Evolutionary conservation across 345 rosid species (phyloP).

Genomic region (Euphorbia lathyris): DNA sequence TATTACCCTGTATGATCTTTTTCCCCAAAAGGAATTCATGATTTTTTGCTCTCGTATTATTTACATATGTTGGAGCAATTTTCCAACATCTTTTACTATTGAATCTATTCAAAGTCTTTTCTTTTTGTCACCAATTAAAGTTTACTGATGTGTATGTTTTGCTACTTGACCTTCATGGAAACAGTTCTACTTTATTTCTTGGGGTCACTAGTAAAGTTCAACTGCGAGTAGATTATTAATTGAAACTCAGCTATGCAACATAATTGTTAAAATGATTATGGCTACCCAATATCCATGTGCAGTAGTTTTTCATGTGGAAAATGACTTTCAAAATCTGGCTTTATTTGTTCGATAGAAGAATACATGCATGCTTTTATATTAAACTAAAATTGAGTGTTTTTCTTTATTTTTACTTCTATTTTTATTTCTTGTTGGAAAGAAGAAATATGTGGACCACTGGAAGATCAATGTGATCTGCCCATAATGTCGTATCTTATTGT

Average conservation of each 20-base stretch:
- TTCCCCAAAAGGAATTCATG: neutral
- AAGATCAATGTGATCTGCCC: neutral
- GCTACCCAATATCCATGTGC: neutral
- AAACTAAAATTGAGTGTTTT: no score
- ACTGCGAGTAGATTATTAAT: no score
- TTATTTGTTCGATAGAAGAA: neutral
- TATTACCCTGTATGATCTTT: constrained; percentile 74
- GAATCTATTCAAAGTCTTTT: neutral
- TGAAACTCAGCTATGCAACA: neutral
- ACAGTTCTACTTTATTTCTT: neutral
- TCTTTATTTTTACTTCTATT: no score
- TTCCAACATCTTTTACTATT: neutral
- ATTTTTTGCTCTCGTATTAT: neutral
- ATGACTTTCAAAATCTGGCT: neutral
- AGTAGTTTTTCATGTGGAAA: neutral
- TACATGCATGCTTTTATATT: neutral
- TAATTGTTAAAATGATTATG: neutral
- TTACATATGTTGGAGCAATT: no score
- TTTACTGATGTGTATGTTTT: neutral
- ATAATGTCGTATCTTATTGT: neutral
- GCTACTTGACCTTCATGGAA: neutral
- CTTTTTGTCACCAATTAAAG: neutral
- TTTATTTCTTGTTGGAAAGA: no score
- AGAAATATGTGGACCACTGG: neutral
- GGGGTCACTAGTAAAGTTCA: neutral